These are phyloP conservation scores for Mortierella sp. DNA, from an alignment of 371 early-diverging fungal genomes.

Conservation along the genomic window DNA sequence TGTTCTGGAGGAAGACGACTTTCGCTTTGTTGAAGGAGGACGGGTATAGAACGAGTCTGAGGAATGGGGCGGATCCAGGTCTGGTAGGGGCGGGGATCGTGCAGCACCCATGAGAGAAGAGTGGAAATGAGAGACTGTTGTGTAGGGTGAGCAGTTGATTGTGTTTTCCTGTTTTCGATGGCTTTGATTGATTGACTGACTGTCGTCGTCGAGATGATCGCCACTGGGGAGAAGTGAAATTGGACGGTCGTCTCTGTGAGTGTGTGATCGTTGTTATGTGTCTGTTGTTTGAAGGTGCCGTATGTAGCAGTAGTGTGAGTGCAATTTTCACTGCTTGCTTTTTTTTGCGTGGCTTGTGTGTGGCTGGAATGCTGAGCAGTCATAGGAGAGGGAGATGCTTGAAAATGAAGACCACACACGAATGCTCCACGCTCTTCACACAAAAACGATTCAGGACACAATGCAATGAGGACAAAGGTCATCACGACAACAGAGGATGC, in stretches of 20 bases:
- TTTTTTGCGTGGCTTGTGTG: slow-evolving; percentile 2
- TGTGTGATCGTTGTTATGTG: background rate
- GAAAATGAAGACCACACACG: background rate
- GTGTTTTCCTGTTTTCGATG: background rate
- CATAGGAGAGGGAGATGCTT: background rate
- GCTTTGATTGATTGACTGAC: background rate
- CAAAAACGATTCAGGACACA: background rate
- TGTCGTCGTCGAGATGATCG: background rate
- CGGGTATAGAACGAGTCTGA: slow-evolving; percentile 26
- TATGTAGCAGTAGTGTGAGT: background rate
- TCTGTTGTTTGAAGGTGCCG: background rate
- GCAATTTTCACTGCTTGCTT: background rate
- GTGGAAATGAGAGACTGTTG: background rate
- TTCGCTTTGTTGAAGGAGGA: slow-evolving; percentile 34
- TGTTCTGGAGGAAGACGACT: slow-evolving; percentile 20
- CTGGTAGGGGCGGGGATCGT: slow-evolving; percentile 40
- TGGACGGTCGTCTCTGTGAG: background rate
- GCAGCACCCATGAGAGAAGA: slow-evolving; percentile 47
- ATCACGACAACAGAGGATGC: slow-evolving; percentile 15
- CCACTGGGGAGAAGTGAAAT: background rate
- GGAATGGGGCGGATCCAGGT: slow-evolving; percentile 43
- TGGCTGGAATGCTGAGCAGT: background rate
- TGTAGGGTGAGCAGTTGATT: background rate
- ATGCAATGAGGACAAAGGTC: slow-evolving; percentile 11
- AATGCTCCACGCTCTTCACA: background rate